A percentile compares a stretch with the other conserved stretches of the same genome.
phyloP scores from a whole-genome alignment of 192 early-diverging fungal species.

The Linnemannia hyalina region DNA sequence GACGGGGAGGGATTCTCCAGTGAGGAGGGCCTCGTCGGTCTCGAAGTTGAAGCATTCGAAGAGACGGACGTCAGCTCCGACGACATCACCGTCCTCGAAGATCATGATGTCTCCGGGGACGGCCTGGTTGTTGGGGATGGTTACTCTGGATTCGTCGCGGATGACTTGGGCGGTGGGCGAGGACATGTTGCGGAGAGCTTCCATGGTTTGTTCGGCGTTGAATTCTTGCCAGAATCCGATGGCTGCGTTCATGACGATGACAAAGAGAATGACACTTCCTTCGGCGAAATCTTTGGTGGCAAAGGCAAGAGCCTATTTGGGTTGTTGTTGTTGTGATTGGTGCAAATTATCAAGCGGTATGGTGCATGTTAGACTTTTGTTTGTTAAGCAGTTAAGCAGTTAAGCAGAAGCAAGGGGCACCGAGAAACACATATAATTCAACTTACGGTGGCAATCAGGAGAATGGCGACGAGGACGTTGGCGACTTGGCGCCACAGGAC shows the following conservation, averaged over 20 bases:
- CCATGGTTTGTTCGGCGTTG: conserved; percentile 94
- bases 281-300: conserved; percentile 77
- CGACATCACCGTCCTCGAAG: conserved; percentile 93
- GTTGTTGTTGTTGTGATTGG: not conserved
- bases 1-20: conserved; percentile 90
- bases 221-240: conserved; percentile 96
- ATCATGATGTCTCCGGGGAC: conserved; percentile 92
- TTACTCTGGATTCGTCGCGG: conserved; percentile 81
- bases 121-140: conserved; percentile 81
- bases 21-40: conserved; percentile 92
- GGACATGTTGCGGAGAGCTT: conserved; percentile 89
- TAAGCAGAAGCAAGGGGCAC: not conserved
- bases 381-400: not conserved
- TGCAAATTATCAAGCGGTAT: not conserved
- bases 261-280: conserved; percentile 82
- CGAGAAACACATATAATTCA: not conserved
- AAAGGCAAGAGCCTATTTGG: conserved; percentile 66
- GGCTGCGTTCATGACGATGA: conserved; percentile 86
- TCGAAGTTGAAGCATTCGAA: conserved; percentile 90
- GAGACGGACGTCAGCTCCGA: conserved; percentile 93
- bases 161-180: conserved; percentile 91
- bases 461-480: conserved; percentile 76
- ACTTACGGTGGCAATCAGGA: conserved; percentile 70
- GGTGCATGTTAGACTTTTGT: not conserved
- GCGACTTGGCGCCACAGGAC: conserved; percentile 74